Percentiles rank a stretch among this genome's conserved stretches.
These are phyloP conservation scores for Sutorius eximius DNA, from an alignment of 1,284 basidiomycete species.

Conservation along the genomic window DNA sequence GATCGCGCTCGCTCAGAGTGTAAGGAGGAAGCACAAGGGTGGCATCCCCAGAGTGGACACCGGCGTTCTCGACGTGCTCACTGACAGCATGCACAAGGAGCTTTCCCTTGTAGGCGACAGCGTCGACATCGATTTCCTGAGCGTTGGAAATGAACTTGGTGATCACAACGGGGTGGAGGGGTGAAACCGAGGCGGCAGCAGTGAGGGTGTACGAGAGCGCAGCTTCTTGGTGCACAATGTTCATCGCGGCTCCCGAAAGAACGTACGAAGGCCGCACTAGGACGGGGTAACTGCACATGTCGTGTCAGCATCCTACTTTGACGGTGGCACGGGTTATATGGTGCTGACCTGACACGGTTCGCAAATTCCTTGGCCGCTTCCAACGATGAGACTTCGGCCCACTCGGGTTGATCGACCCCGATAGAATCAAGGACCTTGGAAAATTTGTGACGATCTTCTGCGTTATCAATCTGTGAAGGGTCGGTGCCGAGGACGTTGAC, in stretches of 20 bases:
- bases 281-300: constrained; percentile 76
- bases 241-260: constrained; percentile 98
- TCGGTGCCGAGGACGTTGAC: constrained; percentile 97
- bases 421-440: constrained; percentile 93
- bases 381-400: constrained; percentile 89
- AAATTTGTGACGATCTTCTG: constrained; percentile 99
- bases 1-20: constrained; percentile 75
- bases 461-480: constrained; percentile 92
- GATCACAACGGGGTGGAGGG: constrained; percentile 96
- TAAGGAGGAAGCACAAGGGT: constrained; percentile 98
- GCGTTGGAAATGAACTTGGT: constrained; percentile 98
- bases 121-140: constrained; percentile 98
- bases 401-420: constrained; percentile 96
- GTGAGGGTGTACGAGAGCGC: constrained; percentile 91
- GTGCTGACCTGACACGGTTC: constrained; percentile 67
- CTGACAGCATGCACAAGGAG: constrained; percentile 97
- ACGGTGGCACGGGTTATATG: background rate
- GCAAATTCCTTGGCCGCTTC: constrained; percentile 93
- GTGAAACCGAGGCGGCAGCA: constrained; percentile 93
- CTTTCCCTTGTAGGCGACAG: constrained; percentile 91
- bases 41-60: constrained; percentile 98
- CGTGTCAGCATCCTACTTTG: constrained; percentile 15
- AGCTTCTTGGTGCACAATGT: constrained; percentile 93
- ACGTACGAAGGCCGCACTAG: constrained; percentile 97
- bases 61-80: constrained; percentile 98